Conservation (phyloP, 192 early-diverging fungal species). For the Backusella macrospora region DNA sequence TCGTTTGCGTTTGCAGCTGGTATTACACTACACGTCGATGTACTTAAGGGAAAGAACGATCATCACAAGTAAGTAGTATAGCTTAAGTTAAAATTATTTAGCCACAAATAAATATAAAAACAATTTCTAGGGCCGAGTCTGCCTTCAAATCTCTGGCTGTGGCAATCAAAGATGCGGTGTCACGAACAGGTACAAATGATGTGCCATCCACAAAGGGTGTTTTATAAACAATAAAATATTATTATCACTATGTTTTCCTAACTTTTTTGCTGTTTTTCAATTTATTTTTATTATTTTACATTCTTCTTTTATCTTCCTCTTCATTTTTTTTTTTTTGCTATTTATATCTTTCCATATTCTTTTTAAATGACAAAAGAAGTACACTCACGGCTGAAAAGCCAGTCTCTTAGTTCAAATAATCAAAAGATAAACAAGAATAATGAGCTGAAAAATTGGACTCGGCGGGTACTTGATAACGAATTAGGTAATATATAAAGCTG, state of each 20-base stretch:
- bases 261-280: too few relatives aligned
- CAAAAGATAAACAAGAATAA: neutral
- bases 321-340: too few relatives aligned
- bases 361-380: neutral
- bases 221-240: slow-evolving; percentile 46
- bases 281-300: too few relatives aligned
- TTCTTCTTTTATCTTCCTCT: neutral
- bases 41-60: slow-evolving; percentile 93
- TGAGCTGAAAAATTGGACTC: neutral
- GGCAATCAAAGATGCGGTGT: slow-evolving; percentile 86
- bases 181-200: slow-evolving; percentile 80
- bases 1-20: slow-evolving; percentile 91
- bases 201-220: slow-evolving; percentile 98
- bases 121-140: slow-evolving; percentile 75
- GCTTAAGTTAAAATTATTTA: neutral
- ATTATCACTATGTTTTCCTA: neutral
- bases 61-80: slow-evolving; percentile 81
- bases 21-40: slow-evolving; percentile 96
- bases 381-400: neutral
- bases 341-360: too few relatives aligned
- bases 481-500: neutral
- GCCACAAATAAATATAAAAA: neutral
- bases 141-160: slow-evolving; percentile 99
- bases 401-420: neutral
- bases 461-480: neutral